These are phyloP conservation scores for Elaphomyces granulatus DNA, from an alignment of 495 filamentous ascomycete species.

Conservation along the genomic window DNA sequence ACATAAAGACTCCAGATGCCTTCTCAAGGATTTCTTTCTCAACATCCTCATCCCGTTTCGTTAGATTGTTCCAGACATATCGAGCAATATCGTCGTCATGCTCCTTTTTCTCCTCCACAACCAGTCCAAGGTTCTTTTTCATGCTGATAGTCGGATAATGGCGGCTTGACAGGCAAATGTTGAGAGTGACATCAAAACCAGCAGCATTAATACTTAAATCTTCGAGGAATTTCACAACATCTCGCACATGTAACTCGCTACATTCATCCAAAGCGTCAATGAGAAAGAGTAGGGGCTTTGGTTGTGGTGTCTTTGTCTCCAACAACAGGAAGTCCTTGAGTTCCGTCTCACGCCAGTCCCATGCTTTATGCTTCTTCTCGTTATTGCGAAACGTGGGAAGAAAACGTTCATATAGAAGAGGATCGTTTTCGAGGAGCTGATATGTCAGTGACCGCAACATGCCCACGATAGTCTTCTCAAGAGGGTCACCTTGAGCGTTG, in stretches of 20 bases:
- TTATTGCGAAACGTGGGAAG: too few species aligned
- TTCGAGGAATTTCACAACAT: conserved; percentile 28
- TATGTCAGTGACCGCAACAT: conserved; percentile 41
- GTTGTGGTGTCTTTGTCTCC: conserved; percentile 8
- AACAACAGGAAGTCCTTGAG: too few species aligned
- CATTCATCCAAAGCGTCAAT: conserved; percentile 30
- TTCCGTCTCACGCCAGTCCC: too few species aligned
- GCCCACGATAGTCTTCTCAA: conserved; percentile 37
- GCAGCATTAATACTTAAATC: conserved; percentile 11
- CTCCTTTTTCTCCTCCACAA: conserved; percentile 16
- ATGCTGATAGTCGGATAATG: conserved; percentile 35
- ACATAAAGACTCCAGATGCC: conserved; percentile 29
- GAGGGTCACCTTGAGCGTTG: conserved; percentile 28
- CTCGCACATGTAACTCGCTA: conserved; percentile 20
- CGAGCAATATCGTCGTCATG: conserved; percentile 16
- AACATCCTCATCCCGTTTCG: too few species aligned
- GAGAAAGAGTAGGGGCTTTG: conserved; percentile 14
- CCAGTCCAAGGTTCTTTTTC: conserved; percentile 14
- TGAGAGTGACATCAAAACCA: conserved; percentile 8
- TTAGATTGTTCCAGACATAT: too few species aligned
- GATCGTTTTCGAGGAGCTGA: conserved; percentile 18
- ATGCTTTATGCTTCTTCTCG: too few species aligned
- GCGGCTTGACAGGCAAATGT: conserved; percentile 34
- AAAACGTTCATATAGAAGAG: conserved; percentile 15
- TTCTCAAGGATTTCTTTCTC: conserved; percentile 14